Percentiles rank a stretch among this genome's conserved stretches.
Conservation (phyloP, 441 rosid genomes). For the Mallotus japonicus region DNA sequence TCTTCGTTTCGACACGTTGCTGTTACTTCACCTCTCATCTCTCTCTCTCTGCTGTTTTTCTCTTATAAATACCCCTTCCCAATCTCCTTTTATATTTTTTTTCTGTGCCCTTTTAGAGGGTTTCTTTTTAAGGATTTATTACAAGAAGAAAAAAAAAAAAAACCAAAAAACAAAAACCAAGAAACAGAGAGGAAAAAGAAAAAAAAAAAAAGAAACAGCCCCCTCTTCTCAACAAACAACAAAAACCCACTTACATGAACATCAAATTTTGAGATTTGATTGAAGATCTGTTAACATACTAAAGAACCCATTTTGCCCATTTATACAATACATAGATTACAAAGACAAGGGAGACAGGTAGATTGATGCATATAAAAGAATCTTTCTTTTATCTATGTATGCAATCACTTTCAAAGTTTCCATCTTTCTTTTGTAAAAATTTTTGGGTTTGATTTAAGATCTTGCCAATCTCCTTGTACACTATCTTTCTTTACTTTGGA, state of each 20-base stretch:
- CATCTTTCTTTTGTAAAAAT: slow-evolving; percentile 1
- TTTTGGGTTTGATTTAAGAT: slow-evolving; percentile 23
- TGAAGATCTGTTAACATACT: slow-evolving; percentile 21
- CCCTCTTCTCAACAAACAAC: slow-evolving; percentile 7
- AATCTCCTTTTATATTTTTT: not conserved
- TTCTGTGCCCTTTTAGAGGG: slow-evolving; percentile 32
- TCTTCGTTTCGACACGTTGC: slow-evolving; percentile 35
- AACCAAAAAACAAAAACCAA: not conserved
- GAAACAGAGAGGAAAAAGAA: slow-evolving; percentile 17
- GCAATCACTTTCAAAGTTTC: slow-evolving; percentile 11
- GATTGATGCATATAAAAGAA: not conserved
- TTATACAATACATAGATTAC: slow-evolving; percentile 2
- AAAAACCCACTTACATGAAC: slow-evolving; percentile 13
- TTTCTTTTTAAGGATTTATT: slow-evolving; percentile 10
- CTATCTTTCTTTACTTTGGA: slow-evolving; percentile 28
- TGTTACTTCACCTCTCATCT: slow-evolving; percentile 1
- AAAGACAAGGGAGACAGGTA: slow-evolving; percentile 18
- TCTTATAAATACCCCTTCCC: slow-evolving; percentile 39
- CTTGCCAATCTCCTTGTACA: slow-evolving; percentile 29
- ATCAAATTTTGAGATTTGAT: slow-evolving; percentile 7
- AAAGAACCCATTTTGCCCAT: not conserved
- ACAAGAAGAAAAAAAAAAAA: no score
- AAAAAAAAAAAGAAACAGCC: slow-evolving; percentile 17
- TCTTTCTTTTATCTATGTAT: not conserved
- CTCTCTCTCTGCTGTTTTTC: not conserved